Conservation (phyloP, 805 yeast species). For the Kluyveromyces lactis region DNA sequence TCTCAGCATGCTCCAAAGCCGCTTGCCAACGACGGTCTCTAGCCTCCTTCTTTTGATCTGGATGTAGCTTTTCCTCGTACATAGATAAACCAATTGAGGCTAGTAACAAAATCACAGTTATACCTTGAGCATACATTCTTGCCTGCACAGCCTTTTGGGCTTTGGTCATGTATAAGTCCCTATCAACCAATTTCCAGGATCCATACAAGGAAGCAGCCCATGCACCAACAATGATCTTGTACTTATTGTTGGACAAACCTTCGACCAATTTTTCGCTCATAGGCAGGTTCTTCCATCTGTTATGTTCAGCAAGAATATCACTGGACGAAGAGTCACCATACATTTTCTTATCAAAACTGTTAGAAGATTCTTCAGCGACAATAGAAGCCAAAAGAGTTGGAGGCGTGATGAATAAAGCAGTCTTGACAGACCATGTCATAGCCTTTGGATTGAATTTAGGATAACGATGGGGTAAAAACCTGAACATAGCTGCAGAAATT, state of each 20-base stretch:
- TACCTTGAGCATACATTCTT: constrained; percentile 83
- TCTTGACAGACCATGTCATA: constrained; percentile 48
- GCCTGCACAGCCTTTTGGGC: constrained; percentile 82
- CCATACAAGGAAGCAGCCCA: constrained; percentile 81
- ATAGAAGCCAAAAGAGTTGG: constrained; percentile 55
- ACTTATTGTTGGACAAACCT: constrained; percentile 46
- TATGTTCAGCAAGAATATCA: constrained; percentile 37
- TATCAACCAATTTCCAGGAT: constrained; percentile 65
- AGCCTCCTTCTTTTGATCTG: constrained; percentile 29
- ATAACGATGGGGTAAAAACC: constrained; percentile 39
- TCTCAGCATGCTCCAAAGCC: constrained; percentile 37
- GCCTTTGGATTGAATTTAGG: constrained; percentile 35
- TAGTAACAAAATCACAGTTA: constrained; percentile 62
- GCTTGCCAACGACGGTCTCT: constrained; percentile 41
- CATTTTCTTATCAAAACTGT: constrained; percentile 51
- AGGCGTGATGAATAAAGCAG: constrained; percentile 63
- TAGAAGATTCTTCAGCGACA: constrained; percentile 64
- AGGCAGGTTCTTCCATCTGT: constrained; percentile 45
- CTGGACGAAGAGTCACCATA: constrained; percentile 39
- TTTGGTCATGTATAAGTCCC: constrained; percentile 64
- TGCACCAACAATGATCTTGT: constrained; percentile 56
- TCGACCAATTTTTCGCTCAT: constrained; percentile 42
- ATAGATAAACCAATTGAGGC: constrained; percentile 61
- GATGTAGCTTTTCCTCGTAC: constrained; percentile 52
- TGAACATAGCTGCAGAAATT: constrained; percentile 47